These are phyloP conservation scores for Acanthamoeba castellanii DNA, from an alignment of 208 protist species.

Conservation along the genomic window DNA sequence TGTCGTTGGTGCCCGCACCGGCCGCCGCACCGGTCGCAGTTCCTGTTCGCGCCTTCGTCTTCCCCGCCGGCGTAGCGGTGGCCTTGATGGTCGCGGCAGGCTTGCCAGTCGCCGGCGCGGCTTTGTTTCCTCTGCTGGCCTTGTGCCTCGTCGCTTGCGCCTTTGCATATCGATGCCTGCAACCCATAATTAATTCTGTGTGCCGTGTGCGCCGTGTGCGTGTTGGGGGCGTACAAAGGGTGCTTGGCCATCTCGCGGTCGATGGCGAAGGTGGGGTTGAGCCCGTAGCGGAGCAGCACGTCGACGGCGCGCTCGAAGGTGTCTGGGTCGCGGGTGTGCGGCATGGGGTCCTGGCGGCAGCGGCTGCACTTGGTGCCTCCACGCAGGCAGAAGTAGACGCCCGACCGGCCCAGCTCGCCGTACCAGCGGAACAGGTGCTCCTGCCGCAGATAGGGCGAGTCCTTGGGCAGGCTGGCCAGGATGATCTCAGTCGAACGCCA, in stretches of 20 bases:
- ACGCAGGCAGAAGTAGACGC: not conserved
- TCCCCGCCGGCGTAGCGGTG: no score
- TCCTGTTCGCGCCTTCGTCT: no score
- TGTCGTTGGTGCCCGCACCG: not conserved
- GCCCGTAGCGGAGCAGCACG: constrained; percentile 1
- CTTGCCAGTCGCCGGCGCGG: not conserved
- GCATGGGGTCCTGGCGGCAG: not conserved
- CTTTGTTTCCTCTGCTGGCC: not conserved
- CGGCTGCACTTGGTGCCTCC: not conserved
- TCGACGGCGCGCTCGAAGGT: not conserved
- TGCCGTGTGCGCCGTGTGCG: not conserved
- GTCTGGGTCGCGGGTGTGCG: not conserved
- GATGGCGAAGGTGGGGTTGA: not conserved
- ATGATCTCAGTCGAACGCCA: not conserved
- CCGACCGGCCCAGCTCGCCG: not conserved
- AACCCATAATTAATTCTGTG: not conserved
- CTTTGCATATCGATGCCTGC: not conserved
- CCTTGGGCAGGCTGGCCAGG: not conserved
- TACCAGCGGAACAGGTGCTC: not conserved
- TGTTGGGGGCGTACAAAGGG: not conserved
- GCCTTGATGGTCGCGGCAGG: not conserved
- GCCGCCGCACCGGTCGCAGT: no score
- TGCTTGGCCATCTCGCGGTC: not conserved
- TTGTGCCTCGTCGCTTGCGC: not conserved
- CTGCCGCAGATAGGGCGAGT: not conserved